A percentile compares a stretch with the other conserved stretches of the same genome.
phyloP scores from a whole-genome alignment of 75 land plant genomes.

The Pinus albicaulis region DNA sequence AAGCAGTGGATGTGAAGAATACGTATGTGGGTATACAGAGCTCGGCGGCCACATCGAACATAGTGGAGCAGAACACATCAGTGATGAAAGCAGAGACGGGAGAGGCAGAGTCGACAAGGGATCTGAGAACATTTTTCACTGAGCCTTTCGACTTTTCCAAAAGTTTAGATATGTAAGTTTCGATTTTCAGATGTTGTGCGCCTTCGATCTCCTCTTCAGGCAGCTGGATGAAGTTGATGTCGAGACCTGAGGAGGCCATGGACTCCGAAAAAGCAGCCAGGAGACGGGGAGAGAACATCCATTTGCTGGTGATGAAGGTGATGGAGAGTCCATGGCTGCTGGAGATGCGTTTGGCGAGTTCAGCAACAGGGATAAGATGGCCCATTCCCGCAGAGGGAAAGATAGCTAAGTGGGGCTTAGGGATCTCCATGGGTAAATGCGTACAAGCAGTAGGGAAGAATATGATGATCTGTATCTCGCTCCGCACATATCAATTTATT shows the following conservation, averaged over 20 bases:
- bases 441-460: no score
- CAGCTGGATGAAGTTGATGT: conserved; percentile 27
- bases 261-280: neutral
- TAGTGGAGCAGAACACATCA: conserved; percentile 41
- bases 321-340: conserved; percentile 16
- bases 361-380: conserved; percentile 48
- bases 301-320: conserved; percentile 20
- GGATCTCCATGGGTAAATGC: neutral
- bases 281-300: no score
- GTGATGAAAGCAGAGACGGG: conserved; percentile 18
- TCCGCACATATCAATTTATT: no score
- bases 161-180: conserved; percentile 23
- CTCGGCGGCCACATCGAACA: conserved; percentile 36
- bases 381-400: conserved; percentile 46
- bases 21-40: conserved; percentile 27
- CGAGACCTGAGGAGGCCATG: neutral
- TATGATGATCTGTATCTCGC: no score
- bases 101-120: neutral
- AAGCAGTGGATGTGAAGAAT: conserved; percentile 34
- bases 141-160: conserved; percentile 16
- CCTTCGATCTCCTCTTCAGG: conserved; percentile 24
- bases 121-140: conserved; percentile 6
- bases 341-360: conserved; percentile 42
- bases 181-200: conserved; percentile 13
- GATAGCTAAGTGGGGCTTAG: conserved; percentile 24